A percentile compares a stretch with the other conserved stretches of the same genome.
phyloP scores from a whole-genome alignment of 192 early-diverging fungal species.

The Spinellus fusiger region DNA sequence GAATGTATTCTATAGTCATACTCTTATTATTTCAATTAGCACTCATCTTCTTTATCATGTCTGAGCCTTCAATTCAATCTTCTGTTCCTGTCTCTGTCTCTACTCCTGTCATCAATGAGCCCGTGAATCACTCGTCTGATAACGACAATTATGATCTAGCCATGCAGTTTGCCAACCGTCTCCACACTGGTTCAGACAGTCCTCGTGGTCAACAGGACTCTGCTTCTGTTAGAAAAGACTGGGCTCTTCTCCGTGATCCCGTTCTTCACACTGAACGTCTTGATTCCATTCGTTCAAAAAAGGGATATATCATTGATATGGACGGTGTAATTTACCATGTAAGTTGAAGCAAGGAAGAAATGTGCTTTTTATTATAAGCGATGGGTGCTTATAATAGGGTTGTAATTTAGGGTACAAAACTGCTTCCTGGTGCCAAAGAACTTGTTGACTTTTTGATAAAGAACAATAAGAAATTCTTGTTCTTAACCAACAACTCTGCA shows the following conservation, averaged over 20 bases:
- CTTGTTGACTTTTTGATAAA: conserved; percentile 45
- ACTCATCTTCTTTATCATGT: not conserved
- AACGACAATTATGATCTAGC: not conserved
- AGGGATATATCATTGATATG: conserved; percentile 59
- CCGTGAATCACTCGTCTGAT: not conserved
- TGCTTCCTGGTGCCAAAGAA: conserved; percentile 53
- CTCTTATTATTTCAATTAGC: not conserved
- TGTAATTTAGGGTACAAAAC: conserved; percentile 32
- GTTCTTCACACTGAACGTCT: conserved; percentile 25
- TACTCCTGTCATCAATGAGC: not conserved
- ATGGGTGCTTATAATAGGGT: not conserved
- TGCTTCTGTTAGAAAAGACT: conserved; percentile 14
- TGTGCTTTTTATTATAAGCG: no score
- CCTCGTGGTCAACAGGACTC: conserved; percentile 6
- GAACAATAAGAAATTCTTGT: conserved; percentile 52
- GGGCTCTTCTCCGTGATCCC: conserved; percentile 24
- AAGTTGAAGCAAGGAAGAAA: conserved; percentile 1
- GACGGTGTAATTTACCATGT: conserved; percentile 58
- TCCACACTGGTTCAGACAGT: not conserved
- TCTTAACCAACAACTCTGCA: conserved; percentile 60
- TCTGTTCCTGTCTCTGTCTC: no score
- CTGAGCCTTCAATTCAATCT: no score
- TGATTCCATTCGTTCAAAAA: conserved; percentile 35
- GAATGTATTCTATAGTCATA: no score
- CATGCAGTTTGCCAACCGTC: conserved; percentile 4